Conservation (phyloP, 2,329 filamentous ascomycete species). For the Paracoccidioides lutzii region DNA sequence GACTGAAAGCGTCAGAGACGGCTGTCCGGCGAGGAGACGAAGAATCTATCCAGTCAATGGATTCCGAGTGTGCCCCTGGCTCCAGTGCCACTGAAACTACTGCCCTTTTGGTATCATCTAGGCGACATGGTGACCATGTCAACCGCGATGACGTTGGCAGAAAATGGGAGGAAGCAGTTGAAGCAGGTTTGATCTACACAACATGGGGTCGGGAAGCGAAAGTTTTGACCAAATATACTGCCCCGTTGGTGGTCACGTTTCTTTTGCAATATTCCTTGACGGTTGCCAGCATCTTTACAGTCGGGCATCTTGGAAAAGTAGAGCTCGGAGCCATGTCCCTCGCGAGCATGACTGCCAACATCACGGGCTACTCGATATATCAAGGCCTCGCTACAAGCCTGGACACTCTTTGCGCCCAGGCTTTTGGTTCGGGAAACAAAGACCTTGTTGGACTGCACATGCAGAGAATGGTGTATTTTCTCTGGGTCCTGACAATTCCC, state of each 20-base stretch:
- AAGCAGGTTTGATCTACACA: conserved; percentile 67
- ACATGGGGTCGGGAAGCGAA: conserved; percentile 85
- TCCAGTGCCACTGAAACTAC: conserved; percentile 34
- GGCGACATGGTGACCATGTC: conserved; percentile 36
- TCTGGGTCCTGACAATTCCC: conserved; percentile 58
- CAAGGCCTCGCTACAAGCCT: conserved; percentile 80
- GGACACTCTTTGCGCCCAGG: conserved; percentile 86
- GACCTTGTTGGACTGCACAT: conserved; percentile 76
- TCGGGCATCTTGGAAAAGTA: conserved; percentile 60
- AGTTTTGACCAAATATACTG: conserved; percentile 59
- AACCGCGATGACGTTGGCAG: conserved; percentile 41
- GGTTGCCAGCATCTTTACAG: conserved; percentile 67
- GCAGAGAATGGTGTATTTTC: conserved; percentile 68
- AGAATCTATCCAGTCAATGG: conserved; percentile 7
- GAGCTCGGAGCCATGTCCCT: conserved; percentile 55
- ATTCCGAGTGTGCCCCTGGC: neutral
- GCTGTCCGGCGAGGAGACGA: conserved; percentile 11
- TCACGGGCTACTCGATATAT: conserved; percentile 63
- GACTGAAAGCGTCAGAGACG: conserved; percentile 8
- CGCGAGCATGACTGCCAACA: conserved; percentile 67
- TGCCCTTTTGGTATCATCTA: conserved; percentile 32
- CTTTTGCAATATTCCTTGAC: conserved; percentile 72
- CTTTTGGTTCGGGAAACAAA: conserved; percentile 81
- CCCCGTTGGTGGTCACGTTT: conserved; percentile 60
- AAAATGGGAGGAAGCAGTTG: conserved; percentile 77